phyloP scores from a whole-genome alignment of 192 early-diverging fungal species.

The Umbelopsis isabellina region DNA sequence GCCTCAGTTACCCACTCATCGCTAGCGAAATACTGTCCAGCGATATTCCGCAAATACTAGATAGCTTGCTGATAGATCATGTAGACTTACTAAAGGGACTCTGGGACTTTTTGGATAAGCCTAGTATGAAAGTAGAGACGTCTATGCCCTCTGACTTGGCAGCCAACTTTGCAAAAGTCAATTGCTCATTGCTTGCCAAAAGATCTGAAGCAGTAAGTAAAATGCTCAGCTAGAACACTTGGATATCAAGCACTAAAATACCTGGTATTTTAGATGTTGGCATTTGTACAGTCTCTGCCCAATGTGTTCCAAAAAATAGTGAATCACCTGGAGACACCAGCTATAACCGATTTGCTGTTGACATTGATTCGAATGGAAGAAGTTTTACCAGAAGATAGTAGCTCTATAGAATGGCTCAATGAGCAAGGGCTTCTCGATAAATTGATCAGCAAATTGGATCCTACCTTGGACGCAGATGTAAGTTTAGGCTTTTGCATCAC shows the following conservation, averaged over 20 bases:
- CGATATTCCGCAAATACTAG: conserved; percentile 77
- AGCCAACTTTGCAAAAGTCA: conserved; percentile 87
- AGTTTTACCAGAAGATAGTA: conserved; percentile 68
- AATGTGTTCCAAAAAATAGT: conserved; percentile 80
- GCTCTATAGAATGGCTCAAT: conserved; percentile 68
- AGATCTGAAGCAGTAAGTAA: conserved; percentile 74
- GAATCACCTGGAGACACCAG: conserved; percentile 80
- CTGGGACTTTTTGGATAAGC: conserved; percentile 84
- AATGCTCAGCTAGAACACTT: not conserved
- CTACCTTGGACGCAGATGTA: conserved; percentile 45
- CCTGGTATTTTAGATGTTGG: conserved; percentile 64
- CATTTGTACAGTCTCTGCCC: conserved; percentile 79
- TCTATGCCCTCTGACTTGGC: conserved; percentile 49
- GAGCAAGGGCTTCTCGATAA: conserved; percentile 70
- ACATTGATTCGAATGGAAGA: conserved; percentile 95
- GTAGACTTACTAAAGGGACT: conserved; percentile 77
- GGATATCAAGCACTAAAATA: not conserved
- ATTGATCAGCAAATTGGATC: conserved; percentile 77
- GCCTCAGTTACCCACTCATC: conserved; percentile 76
- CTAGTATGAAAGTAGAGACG: conserved; percentile 42
- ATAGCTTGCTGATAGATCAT: conserved; percentile 68
- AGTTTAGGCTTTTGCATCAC: not conserved
- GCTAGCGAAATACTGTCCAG: conserved; percentile 79
- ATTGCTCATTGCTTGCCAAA: conserved; percentile 80
- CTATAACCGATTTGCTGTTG: conserved; percentile 89